Base-by-base conservation (phyloP, 805 yeast species). In the Ogataea trehaloabstinens region DNA sequence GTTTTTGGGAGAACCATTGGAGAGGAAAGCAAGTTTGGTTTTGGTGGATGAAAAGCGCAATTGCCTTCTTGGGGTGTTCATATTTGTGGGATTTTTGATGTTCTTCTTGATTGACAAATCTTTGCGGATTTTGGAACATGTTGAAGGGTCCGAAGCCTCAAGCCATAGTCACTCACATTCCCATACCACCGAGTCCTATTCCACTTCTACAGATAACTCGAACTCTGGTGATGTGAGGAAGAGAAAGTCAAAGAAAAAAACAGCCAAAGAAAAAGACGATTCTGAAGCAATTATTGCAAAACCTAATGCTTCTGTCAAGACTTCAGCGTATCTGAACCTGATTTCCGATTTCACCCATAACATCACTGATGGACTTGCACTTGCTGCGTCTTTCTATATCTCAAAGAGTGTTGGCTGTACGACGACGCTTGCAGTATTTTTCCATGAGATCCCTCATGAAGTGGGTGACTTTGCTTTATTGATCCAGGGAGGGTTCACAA, bases 381-480 rank as follows among this genome's bases (percentile, higher is more conserved):
- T 85, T 33, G 75, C 88, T 1, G 75, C 90, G 0, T 74, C 89
- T 5, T 85, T 85, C 56, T 78, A 78, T 58, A 72, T 71, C 32
- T 70, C 81, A 28, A 70, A 72, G 37, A 65, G 61, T 31, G 78
- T 76, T 13, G 93, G 93, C 0, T 76, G 82, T 18, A 71, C 83
- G 2, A 82, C 90, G 0, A 75, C 84, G 17, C 61, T 83, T 25
- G 86, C 90, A 1, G 81, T 84, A 20, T 71, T 83, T 45, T 73
- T 81, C 60, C 93, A 85, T 56, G 93, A 85, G 56, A 74, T 84
- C 34, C 93, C 93, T 5, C 93, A 85, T 56, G 88, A 83, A 54
- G 74, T 85, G 44, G 90, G 91, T 34, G 93, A 85, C 54, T 85
- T 80, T 61, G 90, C 89, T 0, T 64, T 85, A 19, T 64, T 85